A percentile compares a stretch with the other conserved stretches of the same genome.
Evolutionary conservation across 306 rosid genomes (phyloP).

Genomic region (Trifolium subterraneum): DNA sequence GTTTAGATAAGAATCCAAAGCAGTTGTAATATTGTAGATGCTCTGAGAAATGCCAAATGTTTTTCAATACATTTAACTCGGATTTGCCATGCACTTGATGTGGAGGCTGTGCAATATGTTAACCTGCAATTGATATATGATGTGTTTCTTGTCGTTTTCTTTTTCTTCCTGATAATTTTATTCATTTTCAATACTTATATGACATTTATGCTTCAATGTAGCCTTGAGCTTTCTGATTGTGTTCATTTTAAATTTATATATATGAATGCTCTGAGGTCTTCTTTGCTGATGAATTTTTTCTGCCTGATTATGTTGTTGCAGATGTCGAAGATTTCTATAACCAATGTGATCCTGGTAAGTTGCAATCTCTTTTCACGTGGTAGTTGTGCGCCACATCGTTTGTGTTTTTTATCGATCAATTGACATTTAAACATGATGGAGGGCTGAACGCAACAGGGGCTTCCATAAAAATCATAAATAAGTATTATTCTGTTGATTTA

Average conservation of each 20-base stretch:
- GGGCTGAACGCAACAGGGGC: too few relatives aligned
- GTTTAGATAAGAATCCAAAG: background rate
- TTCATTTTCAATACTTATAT: conserved; percentile 12
- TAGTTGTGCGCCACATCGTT: too few relatives aligned
- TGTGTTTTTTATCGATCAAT: too few relatives aligned
- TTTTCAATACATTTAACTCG: background rate
- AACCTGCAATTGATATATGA: conserved; percentile 19
- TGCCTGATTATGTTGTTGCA: conserved; percentile 52
- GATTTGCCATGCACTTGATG: conserved; percentile 13
- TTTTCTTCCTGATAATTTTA: conserved; percentile 1
- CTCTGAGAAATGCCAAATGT: conserved; percentile 6
- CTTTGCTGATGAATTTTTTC: conserved; percentile 40
- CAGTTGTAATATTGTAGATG: background rate
- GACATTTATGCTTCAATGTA: background rate
- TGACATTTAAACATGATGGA: too few relatives aligned
- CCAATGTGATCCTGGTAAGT: conserved; percentile 88
- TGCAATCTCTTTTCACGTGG: conserved; percentile 14
- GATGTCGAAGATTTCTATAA: conserved; percentile 85
- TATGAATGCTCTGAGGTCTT: conserved; percentile 1
- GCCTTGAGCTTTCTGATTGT: background rate
- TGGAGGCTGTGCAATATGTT: conserved; percentile 14
- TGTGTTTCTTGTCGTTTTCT: conserved; percentile 18
- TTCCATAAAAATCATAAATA: too few relatives aligned
- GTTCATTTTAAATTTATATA: background rate
- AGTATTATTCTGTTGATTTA: too few relatives aligned